These are phyloP conservation scores for Cymbopogon flexuosus DNA, from an alignment of 202 grass and related monocot genomes.

Conservation along the genomic window DNA sequence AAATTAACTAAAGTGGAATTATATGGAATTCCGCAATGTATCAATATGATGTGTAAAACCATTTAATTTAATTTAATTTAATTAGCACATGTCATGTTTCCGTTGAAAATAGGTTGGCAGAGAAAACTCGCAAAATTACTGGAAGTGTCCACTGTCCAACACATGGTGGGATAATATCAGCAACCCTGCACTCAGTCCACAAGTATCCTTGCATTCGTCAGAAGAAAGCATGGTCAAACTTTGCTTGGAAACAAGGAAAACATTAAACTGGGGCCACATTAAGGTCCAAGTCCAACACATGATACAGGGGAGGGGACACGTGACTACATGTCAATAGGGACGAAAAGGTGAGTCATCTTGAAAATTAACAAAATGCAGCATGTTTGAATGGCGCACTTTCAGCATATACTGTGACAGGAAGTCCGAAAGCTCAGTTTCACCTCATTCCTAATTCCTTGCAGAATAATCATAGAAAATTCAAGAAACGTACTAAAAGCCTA, in stretches of 20 bases:
- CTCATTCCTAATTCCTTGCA: neutral
- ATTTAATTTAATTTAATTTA: neutral
- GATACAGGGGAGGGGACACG: neutral
- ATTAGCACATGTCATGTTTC: neutral
- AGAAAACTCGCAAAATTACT: neutral
- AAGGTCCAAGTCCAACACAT: neutral
- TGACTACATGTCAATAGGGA: neutral
- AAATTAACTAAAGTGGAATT: too few species aligned
- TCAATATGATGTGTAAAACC: neutral
- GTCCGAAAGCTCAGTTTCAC: neutral
- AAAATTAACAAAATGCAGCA: constrained; percentile 13
- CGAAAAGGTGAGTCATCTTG: neutral
- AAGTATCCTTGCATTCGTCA: neutral
- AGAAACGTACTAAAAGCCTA: neutral
- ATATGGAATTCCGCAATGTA: neutral
- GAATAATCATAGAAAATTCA: neutral
- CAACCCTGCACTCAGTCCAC: neutral
- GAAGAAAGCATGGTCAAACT: constrained; percentile 2
- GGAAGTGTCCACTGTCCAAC: neutral
- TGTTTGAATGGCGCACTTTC: neutral
- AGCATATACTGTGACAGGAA: neutral
- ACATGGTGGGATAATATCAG: constrained; percentile 9
- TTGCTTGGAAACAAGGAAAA: neutral
- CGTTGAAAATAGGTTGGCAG: neutral
- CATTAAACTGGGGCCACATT: neutral